A percentile compares a stretch with the other conserved stretches of the same genome.
Conservation (phyloP, 495 filamentous ascomycete genomes). For the Penicillium salamii region DNA sequence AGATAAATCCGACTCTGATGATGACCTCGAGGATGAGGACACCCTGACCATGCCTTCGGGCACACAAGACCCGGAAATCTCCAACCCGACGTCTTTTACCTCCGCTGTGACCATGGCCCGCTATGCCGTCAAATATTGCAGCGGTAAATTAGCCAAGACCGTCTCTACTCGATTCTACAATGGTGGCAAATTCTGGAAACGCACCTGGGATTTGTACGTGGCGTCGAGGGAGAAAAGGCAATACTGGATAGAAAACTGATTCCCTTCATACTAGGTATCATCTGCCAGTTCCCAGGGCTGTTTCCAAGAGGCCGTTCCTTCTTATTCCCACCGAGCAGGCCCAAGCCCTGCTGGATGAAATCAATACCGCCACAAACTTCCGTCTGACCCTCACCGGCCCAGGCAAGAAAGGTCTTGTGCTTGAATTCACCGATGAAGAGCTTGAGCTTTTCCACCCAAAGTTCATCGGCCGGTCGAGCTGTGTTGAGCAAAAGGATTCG, state of each 20-base stretch:
- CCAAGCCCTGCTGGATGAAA: conserved; percentile 51
- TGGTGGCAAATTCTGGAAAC: conserved; percentile 52
- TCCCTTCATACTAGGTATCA: conserved; percentile 65
- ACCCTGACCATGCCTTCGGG: neutral
- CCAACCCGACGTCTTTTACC: conserved; percentile 46
- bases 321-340: conserved; percentile 65
- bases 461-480: conserved; percentile 55
- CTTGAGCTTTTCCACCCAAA: conserved; percentile 55
- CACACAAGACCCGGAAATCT: neutral
- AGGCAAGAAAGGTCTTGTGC: conserved; percentile 45
- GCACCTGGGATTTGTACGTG: conserved; percentile 75
- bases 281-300: conserved; percentile 48
- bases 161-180: conserved; percentile 58
- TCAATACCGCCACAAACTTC: conserved; percentile 52
- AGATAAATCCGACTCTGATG: neutral
- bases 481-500: conserved; percentile 25
- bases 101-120: conserved; percentile 56
- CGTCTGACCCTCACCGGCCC: conserved; percentile 50
- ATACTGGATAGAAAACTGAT: no score
- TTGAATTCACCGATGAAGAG: conserved; percentile 51
- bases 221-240: neutral
- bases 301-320: conserved; percentile 49
- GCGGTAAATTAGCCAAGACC: conserved; percentile 37
- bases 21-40: neutral
- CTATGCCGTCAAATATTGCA: conserved; percentile 60